phyloP scores from a whole-genome alignment of 2,329 filamentous ascomycete species.

The Neofusicoccum laricinum region DNA sequence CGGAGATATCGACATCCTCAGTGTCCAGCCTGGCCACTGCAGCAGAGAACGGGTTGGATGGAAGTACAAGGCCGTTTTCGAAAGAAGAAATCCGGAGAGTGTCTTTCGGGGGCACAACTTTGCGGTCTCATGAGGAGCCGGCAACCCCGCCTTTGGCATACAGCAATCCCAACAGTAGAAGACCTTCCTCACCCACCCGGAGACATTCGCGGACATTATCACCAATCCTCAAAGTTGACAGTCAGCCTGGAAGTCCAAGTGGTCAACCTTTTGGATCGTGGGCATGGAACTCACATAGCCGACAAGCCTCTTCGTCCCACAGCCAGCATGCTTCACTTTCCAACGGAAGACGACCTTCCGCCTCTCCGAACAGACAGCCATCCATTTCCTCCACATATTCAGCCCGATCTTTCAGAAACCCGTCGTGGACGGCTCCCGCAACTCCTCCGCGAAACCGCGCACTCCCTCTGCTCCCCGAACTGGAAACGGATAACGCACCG shows the following conservation, averaged over 20 bases:
- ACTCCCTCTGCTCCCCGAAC: neutral
- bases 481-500: neutral
- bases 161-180: slow-evolving; percentile 8
- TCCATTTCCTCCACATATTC: neutral
- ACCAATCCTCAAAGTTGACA: neutral
- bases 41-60: neutral
- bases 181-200: neutral
- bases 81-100: neutral
- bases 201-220: neutral
- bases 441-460: neutral
- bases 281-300: neutral
- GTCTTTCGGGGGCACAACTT: neutral
- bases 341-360: neutral
- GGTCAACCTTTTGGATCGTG: neutral
- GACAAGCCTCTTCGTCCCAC: neutral
- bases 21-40: neutral
- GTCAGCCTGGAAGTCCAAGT: neutral
- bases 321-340: neutral
- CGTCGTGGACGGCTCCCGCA: neutral
- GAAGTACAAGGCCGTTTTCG: neutral
- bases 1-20: slow-evolving; percentile 1
- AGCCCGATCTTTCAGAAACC: neutral
- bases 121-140: neutral
- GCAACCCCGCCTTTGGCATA: neutral
- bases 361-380: neutral